Evolutionary conservation across 2,329 filamentous ascomycete genomes (phyloP).

Genomic region (Monilinia fructigena): DNA sequence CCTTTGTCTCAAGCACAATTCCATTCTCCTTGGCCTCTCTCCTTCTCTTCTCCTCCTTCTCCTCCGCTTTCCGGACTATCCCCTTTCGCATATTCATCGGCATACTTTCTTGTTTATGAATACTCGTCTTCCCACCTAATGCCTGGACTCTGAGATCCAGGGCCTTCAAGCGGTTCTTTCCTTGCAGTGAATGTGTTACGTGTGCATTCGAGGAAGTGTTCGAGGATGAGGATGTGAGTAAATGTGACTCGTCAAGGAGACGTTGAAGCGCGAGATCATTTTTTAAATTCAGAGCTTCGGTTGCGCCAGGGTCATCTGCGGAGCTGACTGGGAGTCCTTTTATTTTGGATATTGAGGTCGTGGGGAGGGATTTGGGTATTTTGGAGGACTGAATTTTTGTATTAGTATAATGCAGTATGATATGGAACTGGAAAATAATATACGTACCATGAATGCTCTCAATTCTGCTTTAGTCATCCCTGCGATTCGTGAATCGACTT

Average conservation of each 20-base stretch:
- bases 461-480: constrained; percentile 65
- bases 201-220: constrained; percentile 29
- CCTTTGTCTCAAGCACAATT: constrained; percentile 72
- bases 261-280: constrained; percentile 92
- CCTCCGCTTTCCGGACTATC: constrained; percentile 66
- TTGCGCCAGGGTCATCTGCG: constrained; percentile 52
- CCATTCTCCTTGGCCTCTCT: constrained; percentile 86
- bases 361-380: constrained; percentile 30
- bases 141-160: constrained; percentile 80
- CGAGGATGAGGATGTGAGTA: constrained; percentile 57
- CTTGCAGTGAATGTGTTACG: constrained; percentile 50
- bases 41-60: constrained; percentile 68
- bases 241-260: constrained; percentile 86
- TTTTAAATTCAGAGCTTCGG: constrained; percentile 68
- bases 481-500: constrained; percentile 30
- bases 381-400: constrained; percentile 35
- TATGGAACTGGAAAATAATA: no score
- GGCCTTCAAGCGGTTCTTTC: constrained; percentile 75
- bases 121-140: constrained; percentile 73
- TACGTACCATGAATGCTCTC: constrained; percentile 72
- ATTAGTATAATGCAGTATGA: not conserved
- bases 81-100: constrained; percentile 83
- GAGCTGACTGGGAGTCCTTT: constrained; percentile 20
- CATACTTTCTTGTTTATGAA: constrained; percentile 81
- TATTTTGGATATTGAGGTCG: constrained; percentile 1